Evolutionary conservation across 164 flowering plant genomes (phyloP).

Genomic region (Buxus sempervirens): DNA sequence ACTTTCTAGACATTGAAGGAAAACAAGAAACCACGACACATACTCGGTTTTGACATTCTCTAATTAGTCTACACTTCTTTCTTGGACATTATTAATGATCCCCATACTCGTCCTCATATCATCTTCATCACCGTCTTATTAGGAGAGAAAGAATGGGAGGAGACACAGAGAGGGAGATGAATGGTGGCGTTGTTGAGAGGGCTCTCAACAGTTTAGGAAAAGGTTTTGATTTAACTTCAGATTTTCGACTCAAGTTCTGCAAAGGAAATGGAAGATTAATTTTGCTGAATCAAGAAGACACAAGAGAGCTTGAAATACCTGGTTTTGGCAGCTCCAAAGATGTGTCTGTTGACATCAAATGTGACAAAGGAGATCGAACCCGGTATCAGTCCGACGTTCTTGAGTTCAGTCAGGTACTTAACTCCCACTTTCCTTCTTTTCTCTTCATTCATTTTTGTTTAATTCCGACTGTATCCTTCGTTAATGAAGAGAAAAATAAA

Average conservation of each 20-base stretch:
- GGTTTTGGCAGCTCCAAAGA: slow-evolving; percentile 41
- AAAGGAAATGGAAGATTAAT: slow-evolving; percentile 59
- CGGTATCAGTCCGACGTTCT: slow-evolving; percentile 74
- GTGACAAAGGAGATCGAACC: slow-evolving; percentile 75
- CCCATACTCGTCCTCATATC: neutral
- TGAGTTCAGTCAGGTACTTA: slow-evolving; percentile 59
- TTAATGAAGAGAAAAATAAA: too few species aligned
- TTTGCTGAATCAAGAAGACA: slow-evolving; percentile 42
- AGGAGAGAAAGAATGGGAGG: too few species aligned
- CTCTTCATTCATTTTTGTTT: neutral
- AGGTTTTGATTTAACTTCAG: slow-evolving; percentile 76
- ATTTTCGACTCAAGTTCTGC: slow-evolving; percentile 75
- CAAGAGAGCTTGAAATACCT: slow-evolving; percentile 42
- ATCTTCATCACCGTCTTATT: neutral
- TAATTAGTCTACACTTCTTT: too few species aligned
- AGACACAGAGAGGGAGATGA: slow-evolving; percentile 23
- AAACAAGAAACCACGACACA: too few species aligned
- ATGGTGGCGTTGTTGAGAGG: slow-evolving; percentile 30
- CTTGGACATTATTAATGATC: too few species aligned
- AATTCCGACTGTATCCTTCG: neutral
- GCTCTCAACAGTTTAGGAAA: slow-evolving; percentile 63
- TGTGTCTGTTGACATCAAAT: slow-evolving; percentile 62
- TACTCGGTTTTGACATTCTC: too few species aligned
- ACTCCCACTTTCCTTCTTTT: neutral
- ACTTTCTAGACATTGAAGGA: too few species aligned